Conservation (phyloP, 495 filamentous ascomycete species). For the Lichina pygmaea region DNA sequence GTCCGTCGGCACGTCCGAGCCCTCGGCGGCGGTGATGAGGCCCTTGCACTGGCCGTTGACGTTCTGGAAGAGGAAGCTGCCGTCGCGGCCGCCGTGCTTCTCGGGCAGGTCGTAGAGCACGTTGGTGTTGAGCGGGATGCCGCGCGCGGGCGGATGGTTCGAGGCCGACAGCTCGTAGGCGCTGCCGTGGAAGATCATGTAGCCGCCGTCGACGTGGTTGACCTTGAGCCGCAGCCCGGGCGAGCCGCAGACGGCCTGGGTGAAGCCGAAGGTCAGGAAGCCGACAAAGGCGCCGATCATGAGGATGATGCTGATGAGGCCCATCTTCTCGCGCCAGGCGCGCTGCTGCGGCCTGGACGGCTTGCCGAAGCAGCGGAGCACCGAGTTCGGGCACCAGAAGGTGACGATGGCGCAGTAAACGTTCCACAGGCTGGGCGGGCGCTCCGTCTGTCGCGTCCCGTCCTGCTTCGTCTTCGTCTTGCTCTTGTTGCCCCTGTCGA, state of each 20-base stretch:
- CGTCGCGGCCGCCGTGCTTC: constrained; percentile 66
- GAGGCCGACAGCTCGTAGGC: constrained; percentile 65
- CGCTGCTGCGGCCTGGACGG: constrained; percentile 66
- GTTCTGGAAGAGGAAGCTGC: constrained; percentile 94
- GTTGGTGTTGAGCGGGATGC: constrained; percentile 42
- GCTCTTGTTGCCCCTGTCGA: constrained; percentile 18
- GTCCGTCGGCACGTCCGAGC: constrained; percentile 60
- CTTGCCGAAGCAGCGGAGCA: constrained; percentile 68
- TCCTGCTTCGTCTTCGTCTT: constrained; percentile 30
- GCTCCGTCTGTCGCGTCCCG: constrained; percentile 38
- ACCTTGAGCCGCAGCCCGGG: constrained; percentile 42
- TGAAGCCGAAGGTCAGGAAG: constrained; percentile 94
- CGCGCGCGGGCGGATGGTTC: constrained; percentile 45
- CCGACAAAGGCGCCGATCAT: constrained; percentile 74
- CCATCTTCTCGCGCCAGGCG: constrained; percentile 98
- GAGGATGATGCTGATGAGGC: constrained; percentile 77
- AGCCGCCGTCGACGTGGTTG: constrained; percentile 54
- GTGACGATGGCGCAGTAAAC: constrained; percentile 84
- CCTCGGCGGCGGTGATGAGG: constrained; percentile 41
- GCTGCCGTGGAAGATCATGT: constrained; percentile 86
- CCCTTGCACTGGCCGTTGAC: constrained; percentile 96
- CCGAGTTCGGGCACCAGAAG: constrained; percentile 76
- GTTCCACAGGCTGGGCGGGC: constrained; percentile 75
- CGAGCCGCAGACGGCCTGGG: constrained; percentile 52
- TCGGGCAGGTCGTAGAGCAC: constrained; percentile 62